Evolutionary conservation across 1,139 yeast genomes (phyloP).

Genomic region (Blastobotrys persicus): DNA sequence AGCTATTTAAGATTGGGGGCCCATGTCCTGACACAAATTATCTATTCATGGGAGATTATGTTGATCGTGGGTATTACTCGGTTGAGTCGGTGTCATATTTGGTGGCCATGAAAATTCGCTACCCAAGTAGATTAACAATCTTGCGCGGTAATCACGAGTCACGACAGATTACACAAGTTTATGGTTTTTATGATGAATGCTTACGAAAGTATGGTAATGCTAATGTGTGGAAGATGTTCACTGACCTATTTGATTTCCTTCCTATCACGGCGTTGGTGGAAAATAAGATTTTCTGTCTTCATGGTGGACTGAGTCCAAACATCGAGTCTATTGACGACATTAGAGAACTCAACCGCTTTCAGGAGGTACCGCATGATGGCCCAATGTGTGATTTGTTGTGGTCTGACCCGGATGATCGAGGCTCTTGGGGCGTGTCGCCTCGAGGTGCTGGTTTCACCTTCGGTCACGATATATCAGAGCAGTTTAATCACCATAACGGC

Average conservation of each 20-base stretch:
- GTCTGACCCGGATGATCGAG: constrained; percentile 97
- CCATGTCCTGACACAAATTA: constrained; percentile 82
- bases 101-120: constrained; percentile 83
- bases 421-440: constrained; percentile 96
- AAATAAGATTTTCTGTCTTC: constrained; percentile 83
- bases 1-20: constrained; percentile 84
- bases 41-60: constrained; percentile 87
- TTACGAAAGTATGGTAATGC: constrained; percentile 93
- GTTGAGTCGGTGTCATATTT: constrained; percentile 79
- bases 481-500: constrained; percentile 76
- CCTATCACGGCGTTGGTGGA: constrained; percentile 92
- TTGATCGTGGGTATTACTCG: constrained; percentile 95
- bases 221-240: constrained; percentile 82
- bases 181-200: constrained; percentile 97
- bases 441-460: constrained; percentile 98
- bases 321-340: constrained; percentile 88
- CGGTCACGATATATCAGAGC: constrained; percentile 82
- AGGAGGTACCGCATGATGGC: constrained; percentile 98
- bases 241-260: constrained; percentile 85
- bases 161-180: constrained; percentile 94
- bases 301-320: constrained; percentile 95
- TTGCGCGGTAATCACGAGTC: constrained; percentile 97
- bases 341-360: constrained; percentile 78
- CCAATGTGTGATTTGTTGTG: constrained; percentile 97
- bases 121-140: constrained; percentile 89